These are phyloP conservation scores for Saccharomycopsis sp. DNA, from an alignment of 805 yeast species.

Conservation along the genomic window DNA sequence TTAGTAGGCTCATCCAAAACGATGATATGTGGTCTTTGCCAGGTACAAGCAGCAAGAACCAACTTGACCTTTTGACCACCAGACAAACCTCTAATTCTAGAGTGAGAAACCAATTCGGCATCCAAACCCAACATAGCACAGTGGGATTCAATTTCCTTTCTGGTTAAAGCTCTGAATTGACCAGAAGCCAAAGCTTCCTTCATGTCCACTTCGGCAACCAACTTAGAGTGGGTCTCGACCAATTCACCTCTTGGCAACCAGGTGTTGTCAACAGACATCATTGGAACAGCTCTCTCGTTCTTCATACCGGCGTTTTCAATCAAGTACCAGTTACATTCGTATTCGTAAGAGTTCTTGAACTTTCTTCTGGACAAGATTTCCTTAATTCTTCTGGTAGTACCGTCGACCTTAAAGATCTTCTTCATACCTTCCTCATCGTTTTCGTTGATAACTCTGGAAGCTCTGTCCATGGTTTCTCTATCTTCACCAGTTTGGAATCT, in stretches of 20 bases:
- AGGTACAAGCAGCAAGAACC: conserved; percentile 99
- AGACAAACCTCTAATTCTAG: conserved; percentile 99
- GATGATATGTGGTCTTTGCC: conserved; percentile 99
- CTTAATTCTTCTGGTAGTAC: conserved; percentile 94
- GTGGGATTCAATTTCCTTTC: conserved; percentile 99
- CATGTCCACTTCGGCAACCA: conserved; percentile 99
- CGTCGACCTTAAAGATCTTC: conserved; percentile 98
- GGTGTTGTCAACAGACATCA: conserved; percentile 99
- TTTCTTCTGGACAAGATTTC: conserved; percentile 96
- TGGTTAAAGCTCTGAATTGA: conserved; percentile 99
- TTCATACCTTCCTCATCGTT: conserved; percentile 97
- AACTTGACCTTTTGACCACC: conserved; percentile 99
- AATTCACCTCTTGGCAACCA: conserved; percentile 99
- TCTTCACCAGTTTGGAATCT: conserved; percentile 99
- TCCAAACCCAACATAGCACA: conserved; percentile 98
- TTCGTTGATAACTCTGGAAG: conserved; percentile 97
- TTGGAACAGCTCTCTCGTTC: conserved; percentile 98
- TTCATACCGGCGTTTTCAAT: conserved; percentile 99
- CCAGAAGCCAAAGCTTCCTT: conserved; percentile 99
- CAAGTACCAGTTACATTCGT: conserved; percentile 93
- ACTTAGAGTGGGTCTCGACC: conserved; percentile 94
- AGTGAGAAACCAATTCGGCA: conserved; percentile 98
- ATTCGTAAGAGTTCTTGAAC: conserved; percentile 99
- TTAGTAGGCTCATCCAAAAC: conserved; percentile 99
- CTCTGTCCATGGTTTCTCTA: conserved; percentile 99